phyloP scores from a whole-genome alignment of 768 basidiomycete genomes.

The Auriscalpium vulgare region DNA sequence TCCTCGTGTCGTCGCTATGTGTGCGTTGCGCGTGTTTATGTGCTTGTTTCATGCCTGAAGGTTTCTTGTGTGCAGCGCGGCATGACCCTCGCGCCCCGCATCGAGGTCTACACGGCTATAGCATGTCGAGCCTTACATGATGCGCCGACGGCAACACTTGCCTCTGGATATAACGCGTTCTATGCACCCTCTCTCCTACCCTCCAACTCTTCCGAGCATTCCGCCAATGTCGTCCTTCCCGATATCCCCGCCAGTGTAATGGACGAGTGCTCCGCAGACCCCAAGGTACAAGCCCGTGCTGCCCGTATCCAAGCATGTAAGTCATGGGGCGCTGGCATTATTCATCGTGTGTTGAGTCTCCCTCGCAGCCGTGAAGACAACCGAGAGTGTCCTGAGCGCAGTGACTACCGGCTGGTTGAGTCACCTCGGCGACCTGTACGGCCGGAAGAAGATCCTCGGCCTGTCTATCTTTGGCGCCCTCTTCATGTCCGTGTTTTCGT shows the following conservation, averaged over 20 bases:
- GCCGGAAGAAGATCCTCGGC: constrained; percentile 13
- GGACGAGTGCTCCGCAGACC: constrained; percentile 12
- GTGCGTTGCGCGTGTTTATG: not conserved
- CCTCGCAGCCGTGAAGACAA: constrained; percentile 13
- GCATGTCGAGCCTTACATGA: constrained; percentile 12
- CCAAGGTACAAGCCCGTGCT: constrained; percentile 14
- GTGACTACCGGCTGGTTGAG: constrained; percentile 16
- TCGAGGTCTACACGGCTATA: constrained; percentile 15
- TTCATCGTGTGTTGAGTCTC: not conserved
- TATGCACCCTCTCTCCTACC: not conserved
- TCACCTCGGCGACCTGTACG: constrained; percentile 12
- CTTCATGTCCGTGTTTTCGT: constrained; percentile 8
- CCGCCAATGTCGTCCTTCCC: no score
- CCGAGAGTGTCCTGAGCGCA: constrained; percentile 15
- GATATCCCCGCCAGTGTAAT: not conserved
- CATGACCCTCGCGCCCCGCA: constrained; percentile 15
- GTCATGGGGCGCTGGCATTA: not conserved
- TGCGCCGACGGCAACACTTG: not conserved
- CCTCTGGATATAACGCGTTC: not conserved
- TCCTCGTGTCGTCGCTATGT: constrained; percentile 13
- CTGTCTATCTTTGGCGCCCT: constrained; percentile 16
- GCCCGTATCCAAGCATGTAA: constrained; percentile 16
- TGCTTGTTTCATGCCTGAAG: not conserved
- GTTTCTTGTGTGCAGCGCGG: constrained; percentile 4
- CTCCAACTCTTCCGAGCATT: no score